Evolutionary conservation across 768 basidiomycete genomes (phyloP).

Genomic region (Amanita polypyramis): DNA sequence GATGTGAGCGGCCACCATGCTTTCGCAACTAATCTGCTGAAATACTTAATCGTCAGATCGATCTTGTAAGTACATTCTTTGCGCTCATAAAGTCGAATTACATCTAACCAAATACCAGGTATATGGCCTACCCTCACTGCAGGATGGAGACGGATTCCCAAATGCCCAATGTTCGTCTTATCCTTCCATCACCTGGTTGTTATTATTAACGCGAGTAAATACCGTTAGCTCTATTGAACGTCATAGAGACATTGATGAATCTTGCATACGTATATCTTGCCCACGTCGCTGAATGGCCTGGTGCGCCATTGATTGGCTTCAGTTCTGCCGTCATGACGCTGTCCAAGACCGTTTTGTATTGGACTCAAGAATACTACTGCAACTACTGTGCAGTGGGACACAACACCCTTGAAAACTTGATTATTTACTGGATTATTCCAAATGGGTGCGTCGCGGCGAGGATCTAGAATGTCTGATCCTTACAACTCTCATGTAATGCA

Average conservation of each 20-base stretch:
- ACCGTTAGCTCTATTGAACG: constrained; percentile 59
- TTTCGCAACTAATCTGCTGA: constrained; percentile 11
- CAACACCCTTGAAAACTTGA: constrained; percentile 39
- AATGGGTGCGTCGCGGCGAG: constrained; percentile 48
- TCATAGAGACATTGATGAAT: constrained; percentile 72
- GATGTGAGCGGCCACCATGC: constrained; percentile 32
- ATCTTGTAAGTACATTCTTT: constrained; percentile 11
- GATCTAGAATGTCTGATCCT: not conserved
- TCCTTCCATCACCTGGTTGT: not conserved
- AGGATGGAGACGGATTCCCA: constrained; percentile 67
- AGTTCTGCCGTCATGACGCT: constrained; percentile 67
- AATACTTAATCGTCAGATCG: not conserved
- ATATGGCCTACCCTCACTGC: constrained; percentile 62
- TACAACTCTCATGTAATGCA: constrained; percentile 16
- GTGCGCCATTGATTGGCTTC: constrained; percentile 70
- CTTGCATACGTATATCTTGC: constrained; percentile 67
- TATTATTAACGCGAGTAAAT: not conserved
- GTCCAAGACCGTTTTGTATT: constrained; percentile 80
- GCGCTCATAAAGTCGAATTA: not conserved
- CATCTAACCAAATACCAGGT: constrained; percentile 28
- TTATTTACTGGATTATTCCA: constrained; percentile 63
- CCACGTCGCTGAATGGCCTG: constrained; percentile 47
- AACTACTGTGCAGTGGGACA: constrained; percentile 67
- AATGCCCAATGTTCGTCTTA: constrained; percentile 67
- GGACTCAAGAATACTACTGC: constrained; percentile 72